Percentiles rank a stretch among this genome's conserved stretches.
Conservation (phyloP, 1,284 basidiomycete genomes). For the Puccinia horiana region DNA sequence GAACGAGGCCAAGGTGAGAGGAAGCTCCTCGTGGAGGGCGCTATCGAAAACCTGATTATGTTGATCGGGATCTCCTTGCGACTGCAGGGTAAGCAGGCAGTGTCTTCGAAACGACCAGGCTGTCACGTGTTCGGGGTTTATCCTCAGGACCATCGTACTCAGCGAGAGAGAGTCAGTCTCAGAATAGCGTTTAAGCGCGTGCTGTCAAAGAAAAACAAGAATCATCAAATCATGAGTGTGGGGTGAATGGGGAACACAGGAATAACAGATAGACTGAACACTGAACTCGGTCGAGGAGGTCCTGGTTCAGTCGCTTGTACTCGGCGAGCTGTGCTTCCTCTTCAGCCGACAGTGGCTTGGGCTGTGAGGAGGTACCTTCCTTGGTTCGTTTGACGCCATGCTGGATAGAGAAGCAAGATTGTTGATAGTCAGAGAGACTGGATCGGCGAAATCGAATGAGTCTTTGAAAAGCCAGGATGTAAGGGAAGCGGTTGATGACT, state of each 20-base stretch:
- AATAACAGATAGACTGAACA: background rate
- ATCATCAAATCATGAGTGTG: background rate
- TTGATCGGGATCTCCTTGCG: conserved; percentile 4
- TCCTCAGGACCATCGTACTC: conserved; percentile 27
- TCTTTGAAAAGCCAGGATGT: background rate
- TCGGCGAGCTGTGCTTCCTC: conserved; percentile 24
- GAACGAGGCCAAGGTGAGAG: conserved; percentile 75
- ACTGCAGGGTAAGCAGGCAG: conserved; percentile 18
- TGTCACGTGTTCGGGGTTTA: conserved; percentile 41
- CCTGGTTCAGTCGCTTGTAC: conserved; percentile 21
- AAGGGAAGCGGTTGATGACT: background rate
- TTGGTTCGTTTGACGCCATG: conserved; percentile 42
- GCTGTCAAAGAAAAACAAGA: conserved; percentile 11
- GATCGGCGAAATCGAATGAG: background rate
- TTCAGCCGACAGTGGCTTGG: background rate
- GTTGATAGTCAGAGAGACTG: conserved; percentile 7
- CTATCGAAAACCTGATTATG: background rate
- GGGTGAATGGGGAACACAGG: background rate
- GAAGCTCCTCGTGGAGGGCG: conserved; percentile 68
- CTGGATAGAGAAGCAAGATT: background rate
- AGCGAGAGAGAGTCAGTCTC: conserved; percentile 19
- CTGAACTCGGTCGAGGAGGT: conserved; percentile 33
- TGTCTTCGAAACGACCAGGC: conserved; percentile 46
- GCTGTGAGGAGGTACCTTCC: background rate
- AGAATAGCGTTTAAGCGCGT: conserved; percentile 1